phyloP scores from a whole-genome alignment of 2,329 filamentous ascomycete species.

The Ceratocystiopsis sp. region DNA sequence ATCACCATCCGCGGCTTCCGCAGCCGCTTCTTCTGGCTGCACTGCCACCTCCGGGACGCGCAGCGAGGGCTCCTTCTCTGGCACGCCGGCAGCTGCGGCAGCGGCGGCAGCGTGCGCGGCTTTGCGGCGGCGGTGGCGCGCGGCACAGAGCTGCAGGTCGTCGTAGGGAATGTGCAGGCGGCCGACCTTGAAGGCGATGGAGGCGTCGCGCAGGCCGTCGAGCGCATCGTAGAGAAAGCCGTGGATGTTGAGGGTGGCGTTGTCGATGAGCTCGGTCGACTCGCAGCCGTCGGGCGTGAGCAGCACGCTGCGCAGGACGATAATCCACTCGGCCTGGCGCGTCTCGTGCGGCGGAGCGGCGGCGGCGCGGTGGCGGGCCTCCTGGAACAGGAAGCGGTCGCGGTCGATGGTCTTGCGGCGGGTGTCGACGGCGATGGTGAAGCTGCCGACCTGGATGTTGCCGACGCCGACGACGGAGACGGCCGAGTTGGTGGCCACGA shows the following conservation, averaged over 20 bases:
- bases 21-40: background rate
- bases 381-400: slow-evolving; percentile 70
- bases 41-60: slow-evolving; percentile 7
- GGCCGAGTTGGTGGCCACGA: slow-evolving; percentile 67
- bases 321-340: slow-evolving; percentile 83
- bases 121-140: slow-evolving; percentile 34
- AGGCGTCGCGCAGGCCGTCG: slow-evolving; percentile 77
- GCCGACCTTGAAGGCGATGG: slow-evolving; percentile 79
- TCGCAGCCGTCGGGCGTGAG: slow-evolving; percentile 77
- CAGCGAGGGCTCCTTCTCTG: slow-evolving; percentile 8
- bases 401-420: slow-evolving; percentile 81
- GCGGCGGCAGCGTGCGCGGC: slow-evolving; percentile 16
- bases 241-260: slow-evolving; percentile 76
- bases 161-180: slow-evolving; percentile 83
- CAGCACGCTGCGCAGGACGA: slow-evolving; percentile 68
- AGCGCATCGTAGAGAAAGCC: slow-evolving; percentile 73
- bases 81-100: slow-evolving; percentile 10
- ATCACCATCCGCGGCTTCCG: slow-evolving; percentile 1
- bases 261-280: slow-evolving; percentile 75
- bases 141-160: slow-evolving; percentile 51
- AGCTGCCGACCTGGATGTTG: slow-evolving; percentile 64
- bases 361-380: slow-evolving; percentile 25
- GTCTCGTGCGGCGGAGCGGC: slow-evolving; percentile 37
- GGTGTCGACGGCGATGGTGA: slow-evolving; percentile 80
- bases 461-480: slow-evolving; percentile 68